Conservation (phyloP, 257 asterid species). For the Salvia miltiorrhiza region DNA sequence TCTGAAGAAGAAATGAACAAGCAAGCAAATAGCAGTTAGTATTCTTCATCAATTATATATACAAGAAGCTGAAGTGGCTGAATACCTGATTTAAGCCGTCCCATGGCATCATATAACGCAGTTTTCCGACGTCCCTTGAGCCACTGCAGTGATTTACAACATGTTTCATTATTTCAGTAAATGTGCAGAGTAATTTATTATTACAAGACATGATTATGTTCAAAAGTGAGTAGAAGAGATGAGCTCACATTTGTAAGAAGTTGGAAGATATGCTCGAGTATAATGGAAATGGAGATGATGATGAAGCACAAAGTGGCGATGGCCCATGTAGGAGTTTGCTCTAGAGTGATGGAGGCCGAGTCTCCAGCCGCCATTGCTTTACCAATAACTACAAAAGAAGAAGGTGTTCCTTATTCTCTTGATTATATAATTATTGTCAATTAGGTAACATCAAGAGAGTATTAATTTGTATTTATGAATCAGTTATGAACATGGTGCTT, state of each 20-base stretch:
- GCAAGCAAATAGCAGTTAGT: background rate
- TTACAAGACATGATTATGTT: background rate
- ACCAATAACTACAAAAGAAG: background rate
- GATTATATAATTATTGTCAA: background rate
- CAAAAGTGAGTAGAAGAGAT: background rate
- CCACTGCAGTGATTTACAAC: constrained; percentile 35
- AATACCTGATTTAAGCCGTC: constrained; percentile 54
- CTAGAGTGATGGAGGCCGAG: constrained; percentile 27
- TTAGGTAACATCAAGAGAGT: background rate
- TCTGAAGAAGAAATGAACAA: constrained; percentile 25
- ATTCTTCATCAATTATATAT: background rate
- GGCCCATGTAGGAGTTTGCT: constrained; percentile 62
- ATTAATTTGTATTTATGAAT: background rate
- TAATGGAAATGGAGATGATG: constrained; percentile 36
- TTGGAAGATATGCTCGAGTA: constrained; percentile 41
- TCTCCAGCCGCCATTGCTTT: constrained; percentile 21
- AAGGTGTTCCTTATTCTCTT: background rate
- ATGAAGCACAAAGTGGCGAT: constrained; percentile 51
- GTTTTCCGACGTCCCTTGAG: constrained; percentile 37
- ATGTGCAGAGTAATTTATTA: no score
- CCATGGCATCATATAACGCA: constrained; percentile 47
- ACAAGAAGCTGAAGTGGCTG: background rate
- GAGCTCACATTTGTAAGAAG: constrained; percentile 39
- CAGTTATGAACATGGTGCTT: background rate
- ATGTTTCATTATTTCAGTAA: no score